Evolutionary conservation across 352 stramenopile species (phyloP).

Genomic region (Phytophthora fragariaefolia): DNA sequence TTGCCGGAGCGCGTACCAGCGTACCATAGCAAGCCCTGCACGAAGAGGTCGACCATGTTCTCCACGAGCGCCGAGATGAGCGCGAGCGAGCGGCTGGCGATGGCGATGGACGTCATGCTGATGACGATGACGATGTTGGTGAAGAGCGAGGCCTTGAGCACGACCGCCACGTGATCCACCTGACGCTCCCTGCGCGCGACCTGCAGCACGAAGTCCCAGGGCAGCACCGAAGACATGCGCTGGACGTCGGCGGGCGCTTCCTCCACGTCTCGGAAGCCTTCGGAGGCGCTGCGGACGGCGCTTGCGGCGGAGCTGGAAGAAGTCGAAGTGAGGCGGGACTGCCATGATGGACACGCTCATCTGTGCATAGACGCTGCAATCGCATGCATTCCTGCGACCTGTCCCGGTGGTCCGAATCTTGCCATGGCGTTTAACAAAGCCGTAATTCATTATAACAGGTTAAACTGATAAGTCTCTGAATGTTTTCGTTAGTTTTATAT

Average conservation of each 20-base stretch:
- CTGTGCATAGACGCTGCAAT: background rate
- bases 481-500: no score
- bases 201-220: constrained; percentile 16
- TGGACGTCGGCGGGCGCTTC: background rate
- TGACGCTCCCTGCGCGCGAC: constrained; percentile 17
- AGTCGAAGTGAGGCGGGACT: constrained; percentile 4
- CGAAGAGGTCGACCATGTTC: constrained; percentile 93
- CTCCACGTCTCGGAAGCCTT: background rate
- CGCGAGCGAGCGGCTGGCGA: constrained; percentile 86
- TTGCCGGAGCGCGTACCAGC: constrained; percentile 83
- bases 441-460: no score
- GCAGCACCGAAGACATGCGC: background rate
- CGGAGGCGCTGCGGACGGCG: background rate
- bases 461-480: no score
- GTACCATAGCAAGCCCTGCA: constrained; percentile 90
- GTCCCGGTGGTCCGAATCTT: no score
- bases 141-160: constrained; percentile 61
- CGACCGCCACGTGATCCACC: constrained; percentile 57
- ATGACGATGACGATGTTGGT: constrained; percentile 76
- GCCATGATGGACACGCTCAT: background rate
- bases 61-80: constrained; percentile 93
- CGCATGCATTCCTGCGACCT: background rate
- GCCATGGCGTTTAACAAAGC: no score
- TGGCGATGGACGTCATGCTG: constrained; percentile 71
- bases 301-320: constrained; percentile 5